Evolutionary conservation across 129 eudicot genomes (phyloP).

Genomic region (Chrysanthemum lavandulifolium): DNA sequence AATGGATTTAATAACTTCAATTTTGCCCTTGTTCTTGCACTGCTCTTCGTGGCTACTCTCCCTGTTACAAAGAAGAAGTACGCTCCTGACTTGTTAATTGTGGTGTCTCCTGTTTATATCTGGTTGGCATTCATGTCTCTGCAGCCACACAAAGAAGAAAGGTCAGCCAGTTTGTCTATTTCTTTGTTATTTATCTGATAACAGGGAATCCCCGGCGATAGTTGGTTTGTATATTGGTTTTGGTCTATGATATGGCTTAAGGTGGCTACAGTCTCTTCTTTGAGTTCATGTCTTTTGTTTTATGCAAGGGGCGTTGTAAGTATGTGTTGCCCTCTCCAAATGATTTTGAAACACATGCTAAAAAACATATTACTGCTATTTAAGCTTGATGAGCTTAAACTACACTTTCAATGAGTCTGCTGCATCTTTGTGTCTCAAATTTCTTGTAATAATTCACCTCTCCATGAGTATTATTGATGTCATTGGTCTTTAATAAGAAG

Average conservation of each 20-base stretch:
- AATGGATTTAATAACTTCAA: constrained; percentile 95
- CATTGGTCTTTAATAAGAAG: background rate
- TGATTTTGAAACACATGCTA: background rate
- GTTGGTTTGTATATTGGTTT: too few relatives aligned
- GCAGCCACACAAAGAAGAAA: constrained; percentile 99
- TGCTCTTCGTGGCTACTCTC: constrained; percentile 66
- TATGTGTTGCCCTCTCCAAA: background rate
- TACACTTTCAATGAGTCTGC: too few relatives aligned
- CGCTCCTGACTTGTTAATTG: constrained; percentile 66
- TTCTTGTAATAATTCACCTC: too few relatives aligned
- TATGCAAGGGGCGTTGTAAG: background rate
- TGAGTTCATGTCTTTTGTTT: background rate
- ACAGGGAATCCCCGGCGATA: too few relatives aligned
- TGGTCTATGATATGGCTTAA: background rate
- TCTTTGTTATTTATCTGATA: background rate
- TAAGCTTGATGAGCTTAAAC: too few relatives aligned
- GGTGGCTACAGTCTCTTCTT: background rate
- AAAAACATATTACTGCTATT: too few relatives aligned
- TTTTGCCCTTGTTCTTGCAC: constrained; percentile 77
- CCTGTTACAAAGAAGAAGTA: constrained; percentile 79
- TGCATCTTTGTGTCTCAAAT: too few relatives aligned
- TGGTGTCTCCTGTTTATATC: constrained; percentile 83
- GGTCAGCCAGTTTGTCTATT: constrained; percentile 41
- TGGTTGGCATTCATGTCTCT: constrained; percentile 97
- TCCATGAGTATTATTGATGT: too few relatives aligned